Evolutionary conservation across 2,329 filamentous ascomycete genomes (phyloP), one percentile per base, ranked within the genome.

Genomic region (Cladosporium sp.): DNA sequence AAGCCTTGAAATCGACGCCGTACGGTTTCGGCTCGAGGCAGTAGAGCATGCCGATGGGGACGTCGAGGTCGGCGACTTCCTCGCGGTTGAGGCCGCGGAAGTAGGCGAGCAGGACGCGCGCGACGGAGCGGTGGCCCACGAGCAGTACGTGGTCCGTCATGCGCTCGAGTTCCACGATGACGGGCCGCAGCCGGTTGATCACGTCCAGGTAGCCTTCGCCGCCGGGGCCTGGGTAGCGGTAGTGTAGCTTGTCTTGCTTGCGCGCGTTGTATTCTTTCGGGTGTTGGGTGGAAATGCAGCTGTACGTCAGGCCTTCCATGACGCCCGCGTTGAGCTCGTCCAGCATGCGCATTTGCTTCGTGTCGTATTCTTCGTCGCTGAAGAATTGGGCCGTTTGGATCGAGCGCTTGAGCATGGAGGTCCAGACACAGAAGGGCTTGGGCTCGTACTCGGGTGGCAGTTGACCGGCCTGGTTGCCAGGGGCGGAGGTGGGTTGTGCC

Each of bases 351-450:
- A 67, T 67, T 60, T 95, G 88, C 74, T 99, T 99, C 61, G 95
- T 85, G 58, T 97, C 93, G 67, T 92, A 96, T 48, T 96, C 89
- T 18, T 97, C 92, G 57, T 97, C 93, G 59, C 95, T 88, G 67
- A 97, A 99, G 67, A 87, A 86, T 57, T 93, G 84, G 0, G 87
- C 90, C 1, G 91, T 95, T 64, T 96, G 84, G 44, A 93, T 85
- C 54, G 88, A 90, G 57, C 93, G 87, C 66, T 88, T 86, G 56
- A 99, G 80, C 92, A 97, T 97, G 2, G 89, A 95, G 0, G 92
- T 96, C 93, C 93, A 99, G 13, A 99, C 89, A 68, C 93, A 99
- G 66, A 96, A 97, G 66, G 89, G 89, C 74, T 96, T 95, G 12
- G 60, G 57, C 50, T 62, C 54, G 45, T 63, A 88, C 80, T 24